A percentile compares a stretch with the other conserved stretches of the same genome.
Evolutionary conservation across 2,329 filamentous ascomycete species (phyloP).

Genomic region (Myriosclerotinia scirpicola): DNA sequence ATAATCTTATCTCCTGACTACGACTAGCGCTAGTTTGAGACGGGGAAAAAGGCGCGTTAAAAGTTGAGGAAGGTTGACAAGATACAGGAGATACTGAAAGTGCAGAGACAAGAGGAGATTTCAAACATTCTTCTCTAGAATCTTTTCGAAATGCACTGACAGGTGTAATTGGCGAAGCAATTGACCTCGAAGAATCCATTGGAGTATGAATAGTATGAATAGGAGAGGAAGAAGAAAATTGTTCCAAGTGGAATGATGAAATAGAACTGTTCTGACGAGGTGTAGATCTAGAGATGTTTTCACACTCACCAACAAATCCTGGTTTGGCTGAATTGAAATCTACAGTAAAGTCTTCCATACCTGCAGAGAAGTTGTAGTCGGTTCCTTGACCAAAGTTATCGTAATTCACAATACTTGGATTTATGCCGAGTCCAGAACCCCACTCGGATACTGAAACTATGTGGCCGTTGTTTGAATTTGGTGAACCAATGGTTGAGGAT

Average conservation of each 20-base stretch:
- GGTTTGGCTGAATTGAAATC: slow-evolving; percentile 45
- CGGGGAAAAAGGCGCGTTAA: slow-evolving; percentile 30
- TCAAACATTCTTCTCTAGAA: slow-evolving; percentile 38
- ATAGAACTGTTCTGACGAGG: slow-evolving; percentile 34
- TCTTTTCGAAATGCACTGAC: slow-evolving; percentile 30
- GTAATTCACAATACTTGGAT: slow-evolving; percentile 39
- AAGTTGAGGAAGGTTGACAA: slow-evolving; percentile 35
- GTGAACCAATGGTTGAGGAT: slow-evolving; percentile 41
- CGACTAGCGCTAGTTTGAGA: slow-evolving; percentile 32
- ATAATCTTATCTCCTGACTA: slow-evolving; percentile 33
- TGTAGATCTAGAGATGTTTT: slow-evolving; percentile 42
- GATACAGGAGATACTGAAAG: slow-evolving; percentile 40
- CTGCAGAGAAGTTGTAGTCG: slow-evolving; percentile 39
- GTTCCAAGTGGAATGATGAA: slow-evolving; percentile 32
- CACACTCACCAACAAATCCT: slow-evolving; percentile 48
- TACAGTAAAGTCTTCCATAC: slow-evolving; percentile 42
- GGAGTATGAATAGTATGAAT: slow-evolving; percentile 35
- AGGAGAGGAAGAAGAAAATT: slow-evolving; percentile 37
- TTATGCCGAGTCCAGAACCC: slow-evolving; percentile 37
- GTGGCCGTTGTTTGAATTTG: slow-evolving; percentile 38
- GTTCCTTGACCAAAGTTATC: slow-evolving; percentile 35
- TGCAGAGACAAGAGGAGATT: slow-evolving; percentile 42
- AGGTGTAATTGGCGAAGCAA: slow-evolving; percentile 37
- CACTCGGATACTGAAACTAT: slow-evolving; percentile 38
- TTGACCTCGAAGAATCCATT: slow-evolving; percentile 31